Evolutionary conservation across 73 alveolate genomes (phyloP), one percentile per base, ranked within the genome.

Genomic region (Blepharisma stoltei): DNA sequence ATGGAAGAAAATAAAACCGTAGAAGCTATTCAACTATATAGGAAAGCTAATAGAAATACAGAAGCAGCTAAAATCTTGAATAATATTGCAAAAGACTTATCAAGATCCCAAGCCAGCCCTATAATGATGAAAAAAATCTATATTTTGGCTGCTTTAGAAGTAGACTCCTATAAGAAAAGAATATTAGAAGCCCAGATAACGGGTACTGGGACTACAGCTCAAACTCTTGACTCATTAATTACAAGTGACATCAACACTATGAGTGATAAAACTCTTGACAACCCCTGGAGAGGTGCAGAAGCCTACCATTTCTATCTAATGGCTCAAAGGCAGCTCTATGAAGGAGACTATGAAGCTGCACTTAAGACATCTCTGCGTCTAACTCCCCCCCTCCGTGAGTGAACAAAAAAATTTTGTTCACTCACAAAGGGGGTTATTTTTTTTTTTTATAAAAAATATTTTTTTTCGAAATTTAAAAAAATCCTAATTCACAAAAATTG

Each of bases 241-340:
- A 94, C 99, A 0, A 18, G 95, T 38, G 99, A 94, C 83, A 86
- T 92, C 67, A 84, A 88, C 77, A 82, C 94, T 41, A 82, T 89
- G 54, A 96, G 97, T 79, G 99, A 97, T 78, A 95, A 95, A 78
- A 89, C 92, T 46, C 88, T 97, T 23, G 97, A 93, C 67, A 94
- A 95, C 83, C 99, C 98, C n/a, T 95, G 99, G 99, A 92, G 95
- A 83, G 98, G 98, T 6, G 99, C 99, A 11, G 99, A 97, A 86
- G 99, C 99, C 55, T 94, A 91, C 85, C 99, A 97, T 83, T 94
- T 97, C 92, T 97, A 93, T 82, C 90, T 95, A 76, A 83, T 97
- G 71, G 89, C 99, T 50, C 96, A 97, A 76, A 89, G 98, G 73
- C 95, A 94, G 83, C 91, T 97, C 48, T 95, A 95, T 83, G 96